Base-by-base conservation (phyloP, 129 eudicot genomes). In the Escallonia rubra region DNA sequence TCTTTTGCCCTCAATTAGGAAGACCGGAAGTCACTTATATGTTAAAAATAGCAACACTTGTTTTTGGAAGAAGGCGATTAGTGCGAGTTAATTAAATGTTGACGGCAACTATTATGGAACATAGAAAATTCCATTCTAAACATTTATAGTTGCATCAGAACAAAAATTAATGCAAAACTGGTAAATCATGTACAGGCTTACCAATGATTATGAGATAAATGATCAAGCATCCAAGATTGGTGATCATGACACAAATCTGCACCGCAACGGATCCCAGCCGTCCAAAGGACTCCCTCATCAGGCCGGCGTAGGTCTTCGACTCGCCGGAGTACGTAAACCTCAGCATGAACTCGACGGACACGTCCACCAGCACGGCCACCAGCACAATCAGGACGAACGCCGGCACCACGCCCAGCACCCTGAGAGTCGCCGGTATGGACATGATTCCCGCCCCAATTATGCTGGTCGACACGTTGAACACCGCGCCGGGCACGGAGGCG, bases 371-470 rank as follows among this genome's bases (percentile, higher is more conserved):
- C 8, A 82, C 0, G 2, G 85, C 99, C 15, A 93, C 80, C 51
- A 93, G 52, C 2, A 76, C 80, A 47, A 93, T 89, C 82, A 84
- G 49, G 5, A 77, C 44, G 48, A 93, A 80, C 6, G 99, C 95
- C 41, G 99, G 99, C 56, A 79, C 59, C 0, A 93, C 89, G 2
- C 99, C 99, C 4, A 93, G 41, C 2, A 93, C 99, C 73, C 89
- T 89, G 1, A 93, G 81, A 40, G 98, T 93, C 10, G 98, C 98
- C 15, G 98, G 98, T 14, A 93, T 84, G 15, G 99, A 93, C 96
- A 93, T 93, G 39, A 93, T 89, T 66, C 99, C 99, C 3, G 99
- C 99, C 7, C 99, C 99, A 4, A 93, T 89, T 51, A 89, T 93
- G 84, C 90, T 89, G 14, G 99, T 93, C 3, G 99, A 78, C 40